Evolutionary conservation across 1,284 basidiomycete species (phyloP), one percentile per base, ranked within the genome.

Genomic region (Hemileia vastatrix): DNA sequence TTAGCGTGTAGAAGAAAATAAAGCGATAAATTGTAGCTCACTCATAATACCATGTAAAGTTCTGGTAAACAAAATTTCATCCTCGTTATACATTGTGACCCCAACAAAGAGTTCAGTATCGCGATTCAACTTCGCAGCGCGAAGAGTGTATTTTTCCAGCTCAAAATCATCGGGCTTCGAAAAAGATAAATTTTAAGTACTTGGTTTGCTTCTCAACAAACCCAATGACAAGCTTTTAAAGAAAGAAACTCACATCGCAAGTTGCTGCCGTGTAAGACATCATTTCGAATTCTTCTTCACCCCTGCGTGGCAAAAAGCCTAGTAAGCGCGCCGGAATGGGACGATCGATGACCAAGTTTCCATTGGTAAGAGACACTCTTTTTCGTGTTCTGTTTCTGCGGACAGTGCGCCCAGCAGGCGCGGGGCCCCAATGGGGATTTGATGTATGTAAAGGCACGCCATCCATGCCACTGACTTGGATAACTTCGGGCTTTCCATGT

Each of bases 11-110:
- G n/a, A n/a, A n/a, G n/a, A n/a, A n/a, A n/a, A n/a, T n/a, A n/a
- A n/a, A n/a, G n/a, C n/a, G n/a, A n/a, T n/a, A n/a, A n/a, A n/a
- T 15, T 6, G 5, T 55, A 23, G 56, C 70, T 72, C 70, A 67
- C 72, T 81, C 92, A 97, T 97, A 11, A 98, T 90, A 3, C 93
- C 94, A 76, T 96, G 90, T 69, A 98, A 77, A 1, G 95, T 98
- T 51, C 94, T 81, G 74, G 90, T 91, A 76, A 98, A 94, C 9
- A 97, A 79, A 23, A 90, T 79, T 70, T 97, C 94, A 74, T 97
- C 86, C 78, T 97, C 95, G 72, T 90, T 91, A 76, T 88, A 95
- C 90, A 97, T 92, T 19, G 94, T 97, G 72, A 97, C 88, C 66
- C 89, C 88, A 76, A 95, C 87, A 78, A 95, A 90, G 52, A 98